Percentiles rank a stretch among this genome's conserved stretches.
These are phyloP conservation scores for Teratosphaeria nubilosa DNA, from an alignment of 2,329 filamentous ascomycete genomes.

Conservation along the genomic window DNA sequence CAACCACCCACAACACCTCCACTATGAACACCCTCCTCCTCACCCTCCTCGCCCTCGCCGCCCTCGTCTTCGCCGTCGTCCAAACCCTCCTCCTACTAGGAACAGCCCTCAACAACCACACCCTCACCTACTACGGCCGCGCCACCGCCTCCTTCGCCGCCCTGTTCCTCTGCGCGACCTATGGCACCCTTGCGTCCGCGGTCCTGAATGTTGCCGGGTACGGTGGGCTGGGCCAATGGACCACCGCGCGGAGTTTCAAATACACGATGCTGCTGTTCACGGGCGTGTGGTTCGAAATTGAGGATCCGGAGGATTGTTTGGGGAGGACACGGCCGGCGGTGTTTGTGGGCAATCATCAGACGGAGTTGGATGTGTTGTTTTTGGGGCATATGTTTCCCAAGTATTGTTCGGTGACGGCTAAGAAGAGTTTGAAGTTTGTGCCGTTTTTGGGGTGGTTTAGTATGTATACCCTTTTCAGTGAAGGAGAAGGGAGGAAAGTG, in stretches of 20 bases:
- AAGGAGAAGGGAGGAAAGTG: neutral
- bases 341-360: constrained; percentile 89
- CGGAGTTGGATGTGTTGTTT: constrained; percentile 85
- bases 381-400: constrained; percentile 80
- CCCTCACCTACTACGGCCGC: constrained; percentile 56
- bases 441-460: constrained; percentile 94
- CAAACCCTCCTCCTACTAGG: constrained; percentile 27
- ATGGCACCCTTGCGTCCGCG: constrained; percentile 67
- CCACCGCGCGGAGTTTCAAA: constrained; percentile 68
- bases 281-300: constrained; percentile 66
- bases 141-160: constrained; percentile 34
- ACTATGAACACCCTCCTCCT: constrained; percentile 17
- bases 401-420: constrained; percentile 88
- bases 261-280: constrained; percentile 64
- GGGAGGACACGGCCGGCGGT: constrained; percentile 63
- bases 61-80: constrained; percentile 22
- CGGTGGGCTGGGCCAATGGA: constrained; percentile 75
- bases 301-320: constrained; percentile 33
- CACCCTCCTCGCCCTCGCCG: constrained; percentile 16
- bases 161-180: constrained; percentile 44
- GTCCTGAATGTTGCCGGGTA: constrained; percentile 60
- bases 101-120: constrained; percentile 20
- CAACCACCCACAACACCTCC: neutral
- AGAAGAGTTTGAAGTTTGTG: constrained; percentile 66
- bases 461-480: constrained; percentile 18